phyloP scores from a whole-genome alignment of 441 rosid genomes.

The Euphorbia schlechtendalii region DNA sequence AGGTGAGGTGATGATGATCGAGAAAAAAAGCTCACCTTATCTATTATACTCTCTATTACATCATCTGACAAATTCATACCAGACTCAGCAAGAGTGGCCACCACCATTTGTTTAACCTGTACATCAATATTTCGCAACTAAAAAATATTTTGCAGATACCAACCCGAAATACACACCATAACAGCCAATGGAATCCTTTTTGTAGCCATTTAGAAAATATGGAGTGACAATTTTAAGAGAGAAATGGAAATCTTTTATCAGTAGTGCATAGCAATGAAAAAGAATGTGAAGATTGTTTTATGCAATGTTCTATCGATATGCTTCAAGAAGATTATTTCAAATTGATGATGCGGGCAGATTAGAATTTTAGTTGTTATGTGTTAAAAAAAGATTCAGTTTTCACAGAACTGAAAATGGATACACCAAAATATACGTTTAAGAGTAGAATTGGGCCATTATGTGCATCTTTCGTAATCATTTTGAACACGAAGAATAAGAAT shows the following conservation, averaged over 20 bases:
- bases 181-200: background rate
- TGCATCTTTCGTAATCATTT: background rate
- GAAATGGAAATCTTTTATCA: too few relatives aligned
- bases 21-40: slow-evolving; percentile 38
- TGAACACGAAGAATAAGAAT: background rate
- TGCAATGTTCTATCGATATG: background rate
- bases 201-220: background rate
- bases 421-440: background rate
- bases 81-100: slow-evolving; percentile 80
- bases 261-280: background rate
- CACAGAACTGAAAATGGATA: background rate
- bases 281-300: background rate
- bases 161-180: background rate
- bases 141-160: background rate
- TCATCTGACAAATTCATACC: slow-evolving; percentile 81
- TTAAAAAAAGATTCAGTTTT: background rate
- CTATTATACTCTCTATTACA: slow-evolving; percentile 74
- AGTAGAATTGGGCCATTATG: background rate
- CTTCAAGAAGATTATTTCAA: too few relatives aligned
- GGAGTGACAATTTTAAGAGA: too few relatives aligned
- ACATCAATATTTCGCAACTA: background rate
- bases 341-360: background rate
- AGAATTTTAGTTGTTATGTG: background rate
- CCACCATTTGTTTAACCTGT: slow-evolving; percentile 84
- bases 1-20: background rate